Conservation (phyloP, 2,329 filamentous ascomycete genomes). For the Fusarium mexicanum region DNA sequence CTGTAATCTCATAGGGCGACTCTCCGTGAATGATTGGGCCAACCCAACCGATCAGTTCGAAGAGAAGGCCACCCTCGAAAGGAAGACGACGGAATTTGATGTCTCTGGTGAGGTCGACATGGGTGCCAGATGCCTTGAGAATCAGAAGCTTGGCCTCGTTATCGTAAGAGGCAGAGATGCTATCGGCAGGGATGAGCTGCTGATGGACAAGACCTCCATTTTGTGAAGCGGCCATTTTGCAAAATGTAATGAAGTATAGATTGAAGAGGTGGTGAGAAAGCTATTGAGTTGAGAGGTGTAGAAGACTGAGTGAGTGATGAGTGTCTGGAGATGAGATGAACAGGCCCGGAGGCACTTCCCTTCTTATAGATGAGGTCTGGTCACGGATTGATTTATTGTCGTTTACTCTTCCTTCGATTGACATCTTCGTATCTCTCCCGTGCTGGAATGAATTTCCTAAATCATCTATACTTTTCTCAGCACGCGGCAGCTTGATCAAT, state of each 20-base stretch:
- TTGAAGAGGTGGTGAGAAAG: no score
- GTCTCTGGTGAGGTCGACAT: constrained; percentile 8
- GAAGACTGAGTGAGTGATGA: neutral
- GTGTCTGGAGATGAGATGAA: neutral
- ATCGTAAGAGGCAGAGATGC: constrained; percentile 13
- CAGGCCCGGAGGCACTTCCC: neutral
- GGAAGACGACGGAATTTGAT: constrained; percentile 11
- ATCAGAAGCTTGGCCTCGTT: constrained; percentile 2
- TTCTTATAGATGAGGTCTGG: neutral
- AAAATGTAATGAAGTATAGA: neutral
- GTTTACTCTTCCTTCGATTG: fast-evolving
- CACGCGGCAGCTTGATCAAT: neutral
- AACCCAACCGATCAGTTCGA: constrained; percentile 9
- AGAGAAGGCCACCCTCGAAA: constrained; percentile 16
- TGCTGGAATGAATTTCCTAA: neutral
- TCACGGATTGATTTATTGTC: neutral
- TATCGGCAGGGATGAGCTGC: constrained; percentile 13
- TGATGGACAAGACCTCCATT: neutral
- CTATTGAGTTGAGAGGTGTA: fast-evolving
- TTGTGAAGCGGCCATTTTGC: neutral
- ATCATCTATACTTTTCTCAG: neutral
- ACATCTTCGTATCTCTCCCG: neutral
- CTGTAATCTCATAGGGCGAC: constrained; percentile 2
- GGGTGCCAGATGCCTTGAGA: constrained; percentile 7
- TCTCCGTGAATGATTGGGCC: constrained; percentile 1